Evolutionary conservation across 106 monocot genomes (phyloP).

Genomic region (Allium sativum): DNA sequence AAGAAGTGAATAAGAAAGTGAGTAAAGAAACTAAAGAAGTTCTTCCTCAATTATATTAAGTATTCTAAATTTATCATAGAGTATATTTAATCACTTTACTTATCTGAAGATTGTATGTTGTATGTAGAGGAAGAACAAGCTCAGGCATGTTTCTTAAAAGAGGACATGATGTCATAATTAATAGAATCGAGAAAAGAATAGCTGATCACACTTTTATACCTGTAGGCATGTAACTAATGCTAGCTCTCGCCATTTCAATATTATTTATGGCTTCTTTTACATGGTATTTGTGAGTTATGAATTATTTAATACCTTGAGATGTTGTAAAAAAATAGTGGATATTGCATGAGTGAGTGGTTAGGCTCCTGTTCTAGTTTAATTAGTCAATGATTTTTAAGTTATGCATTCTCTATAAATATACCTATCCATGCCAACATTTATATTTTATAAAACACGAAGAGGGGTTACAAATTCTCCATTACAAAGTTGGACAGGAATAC

Average conservation of each 20-base stretch:
- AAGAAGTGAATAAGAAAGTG: too few relatives aligned
- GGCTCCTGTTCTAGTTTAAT: too few relatives aligned
- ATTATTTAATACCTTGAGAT: too few relatives aligned
- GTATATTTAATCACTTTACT: background rate
- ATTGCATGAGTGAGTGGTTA: too few relatives aligned
- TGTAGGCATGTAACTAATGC: conserved; percentile 17
- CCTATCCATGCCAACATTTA: too few relatives aligned
- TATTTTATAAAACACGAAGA: conserved; percentile 43
- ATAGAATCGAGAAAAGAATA: conserved; percentile 35
- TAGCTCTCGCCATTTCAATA: background rate
- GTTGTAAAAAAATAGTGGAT: too few relatives aligned
- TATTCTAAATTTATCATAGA: too few relatives aligned
- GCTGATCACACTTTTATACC: conserved; percentile 37
- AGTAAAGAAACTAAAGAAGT: too few relatives aligned
- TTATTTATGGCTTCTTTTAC: background rate
- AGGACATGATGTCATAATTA: conserved; percentile 18
- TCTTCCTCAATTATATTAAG: too few relatives aligned
- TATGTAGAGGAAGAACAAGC: conserved; percentile 31
- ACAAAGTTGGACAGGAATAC: conserved; percentile 71
- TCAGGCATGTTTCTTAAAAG: conserved; percentile 30
- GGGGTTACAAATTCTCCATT: conserved; percentile 63
- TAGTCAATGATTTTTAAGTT: too few relatives aligned
- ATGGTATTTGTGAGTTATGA: background rate
- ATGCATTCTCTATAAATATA: too few relatives aligned
- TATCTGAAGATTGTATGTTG: background rate